Evolutionary conservation across 2,329 filamentous ascomycete genomes (phyloP).

Genomic region (Hawksworthiomyces lignivorus): DNA sequence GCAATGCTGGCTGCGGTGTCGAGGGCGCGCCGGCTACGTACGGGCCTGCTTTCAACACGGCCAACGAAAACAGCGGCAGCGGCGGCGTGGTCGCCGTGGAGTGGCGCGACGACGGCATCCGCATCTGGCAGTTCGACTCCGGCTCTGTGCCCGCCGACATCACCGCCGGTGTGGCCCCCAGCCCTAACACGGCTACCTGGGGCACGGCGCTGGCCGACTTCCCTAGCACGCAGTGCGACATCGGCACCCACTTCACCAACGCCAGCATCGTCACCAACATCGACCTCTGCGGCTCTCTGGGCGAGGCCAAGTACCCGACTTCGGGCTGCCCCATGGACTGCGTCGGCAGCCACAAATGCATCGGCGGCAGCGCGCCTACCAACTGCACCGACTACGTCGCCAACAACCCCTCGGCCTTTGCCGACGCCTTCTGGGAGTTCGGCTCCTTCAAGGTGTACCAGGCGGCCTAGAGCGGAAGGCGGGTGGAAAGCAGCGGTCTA

Average conservation of each 20-base stretch:
- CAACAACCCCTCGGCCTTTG: slow-evolving; percentile 47
- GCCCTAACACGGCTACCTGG: slow-evolving; percentile 55
- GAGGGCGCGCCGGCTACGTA: slow-evolving; percentile 34
- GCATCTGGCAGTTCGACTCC: slow-evolving; percentile 53
- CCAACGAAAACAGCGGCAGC: slow-evolving; percentile 45
- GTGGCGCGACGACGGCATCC: slow-evolving; percentile 52
- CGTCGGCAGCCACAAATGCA: slow-evolving; percentile 14
- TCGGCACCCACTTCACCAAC: slow-evolving; percentile 53
- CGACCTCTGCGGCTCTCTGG: slow-evolving; percentile 53
- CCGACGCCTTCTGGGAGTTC: slow-evolving; percentile 59
- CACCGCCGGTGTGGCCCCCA: slow-evolving; percentile 21
- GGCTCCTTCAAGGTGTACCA: slow-evolving; percentile 52
- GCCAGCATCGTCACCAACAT: slow-evolving; percentile 61
- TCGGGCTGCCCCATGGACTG: slow-evolving; percentile 31
- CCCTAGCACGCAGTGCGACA: slow-evolving; percentile 54
- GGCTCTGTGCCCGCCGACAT: slow-evolving; percentile 45
- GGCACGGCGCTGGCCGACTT: slow-evolving; percentile 57
- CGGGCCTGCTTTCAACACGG: slow-evolving; percentile 43
- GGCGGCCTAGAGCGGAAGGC: slow-evolving; percentile 18
- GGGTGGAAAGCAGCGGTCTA: too few species aligned
- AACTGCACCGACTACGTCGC: slow-evolving; percentile 52
- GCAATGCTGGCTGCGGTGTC: slow-evolving; percentile 53
- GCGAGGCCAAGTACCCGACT: slow-evolving; percentile 36
- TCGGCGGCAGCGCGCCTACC: slow-evolving; percentile 27
- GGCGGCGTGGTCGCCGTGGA: slow-evolving; percentile 57